Base-by-base conservation (phyloP, 2,329 filamentous ascomycete species). In the Immersiporthe knoxdaviesiana region DNA sequence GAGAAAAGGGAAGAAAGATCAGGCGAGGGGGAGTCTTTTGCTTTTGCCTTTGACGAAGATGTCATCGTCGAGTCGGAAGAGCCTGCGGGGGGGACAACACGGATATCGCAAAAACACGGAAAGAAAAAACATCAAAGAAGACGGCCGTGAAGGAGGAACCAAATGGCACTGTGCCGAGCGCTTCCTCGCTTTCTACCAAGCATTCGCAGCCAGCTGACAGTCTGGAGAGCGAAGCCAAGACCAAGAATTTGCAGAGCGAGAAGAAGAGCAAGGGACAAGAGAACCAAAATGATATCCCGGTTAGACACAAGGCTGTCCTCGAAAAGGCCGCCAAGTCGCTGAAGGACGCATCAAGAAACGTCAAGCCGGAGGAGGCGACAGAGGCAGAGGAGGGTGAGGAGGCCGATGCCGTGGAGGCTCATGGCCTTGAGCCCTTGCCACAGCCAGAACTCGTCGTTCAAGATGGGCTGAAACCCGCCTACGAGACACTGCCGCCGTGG, bases 401-500 rank as follows among this genome's bases (percentile, higher is more conserved):
- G n/a, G 72, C 74, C 21, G 72, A 75, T 4, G 74, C 75, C 21
- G 78, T 81, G 54, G 72, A 77, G 30, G 73, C 90, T 3, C 90
- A 94, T 77, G 93, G 92, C 30, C 83, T 98, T 0, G 89, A 91
- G 68, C 94, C 93, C 8, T 83, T 97, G 27, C 94, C 94, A 10
- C 94, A 97, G 74, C 94, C 92, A 16, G 86, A 87, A 41, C 87
- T 87, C 0, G 83, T 88, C 0, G 81, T 84, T 0, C 85, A 89
- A 60, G 81, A 86, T 39, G 82, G 83, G 1, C 84, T 87, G 64
- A 85, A 85, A 66, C 88, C 91, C 2, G 86, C 86, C n/a, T 94
- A 93, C 78, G 90, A 93, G 39, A 91, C 92, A 0, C 83, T 97
- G 2, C 95, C 95, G 0, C 74, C 84, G 2, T 98, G 95, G 95